phyloP scores from a whole-genome alignment of 1,284 basidiomycete genomes.

The Pulveroboletus sp. region DNA sequence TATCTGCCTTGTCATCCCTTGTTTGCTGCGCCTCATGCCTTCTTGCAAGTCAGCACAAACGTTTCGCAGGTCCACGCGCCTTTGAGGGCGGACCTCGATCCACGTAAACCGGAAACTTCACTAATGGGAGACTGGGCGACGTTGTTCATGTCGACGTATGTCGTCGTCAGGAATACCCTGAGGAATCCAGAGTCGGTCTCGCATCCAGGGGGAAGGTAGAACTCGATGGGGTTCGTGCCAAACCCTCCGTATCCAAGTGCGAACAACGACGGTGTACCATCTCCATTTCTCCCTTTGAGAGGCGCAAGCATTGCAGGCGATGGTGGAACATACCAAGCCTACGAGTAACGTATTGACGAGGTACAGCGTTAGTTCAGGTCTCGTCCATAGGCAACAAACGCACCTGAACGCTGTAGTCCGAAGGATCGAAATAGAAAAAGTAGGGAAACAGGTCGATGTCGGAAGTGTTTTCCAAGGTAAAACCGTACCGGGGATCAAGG shows the following conservation, averaged over 20 bases:
- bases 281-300: neutral
- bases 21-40: neutral
- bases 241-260: slow-evolving; percentile 27
- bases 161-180: slow-evolving; percentile 26
- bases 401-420: slow-evolving; percentile 24
- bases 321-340: slow-evolving; percentile 24
- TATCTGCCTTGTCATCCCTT: neutral
- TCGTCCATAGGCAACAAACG: neutral
- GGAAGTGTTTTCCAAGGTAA: slow-evolving; percentile 27
- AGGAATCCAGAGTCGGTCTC: slow-evolving; percentile 23
- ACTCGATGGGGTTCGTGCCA: slow-evolving; percentile 26
- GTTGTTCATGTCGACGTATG: slow-evolving; percentile 20
- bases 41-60: slow-evolving; percentile 24
- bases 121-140: slow-evolving; percentile 16
- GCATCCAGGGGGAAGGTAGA: slow-evolving; percentile 12
- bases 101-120: slow-evolving; percentile 4
- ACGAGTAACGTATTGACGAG: neutral
- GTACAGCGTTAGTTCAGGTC: neutral
- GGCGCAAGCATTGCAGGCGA: slow-evolving; percentile 11
- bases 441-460: slow-evolving; percentile 26
- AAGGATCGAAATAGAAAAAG: slow-evolving; percentile 30
- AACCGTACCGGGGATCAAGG: slow-evolving; percentile 13
- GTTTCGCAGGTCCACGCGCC: slow-evolving; percentile 26
- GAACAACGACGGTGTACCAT: slow-evolving; percentile 18
- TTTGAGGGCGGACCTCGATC: neutral